Evolutionary conservation across 208 protist species (phyloP).

Genomic region (Crithidia bombi): DNA sequence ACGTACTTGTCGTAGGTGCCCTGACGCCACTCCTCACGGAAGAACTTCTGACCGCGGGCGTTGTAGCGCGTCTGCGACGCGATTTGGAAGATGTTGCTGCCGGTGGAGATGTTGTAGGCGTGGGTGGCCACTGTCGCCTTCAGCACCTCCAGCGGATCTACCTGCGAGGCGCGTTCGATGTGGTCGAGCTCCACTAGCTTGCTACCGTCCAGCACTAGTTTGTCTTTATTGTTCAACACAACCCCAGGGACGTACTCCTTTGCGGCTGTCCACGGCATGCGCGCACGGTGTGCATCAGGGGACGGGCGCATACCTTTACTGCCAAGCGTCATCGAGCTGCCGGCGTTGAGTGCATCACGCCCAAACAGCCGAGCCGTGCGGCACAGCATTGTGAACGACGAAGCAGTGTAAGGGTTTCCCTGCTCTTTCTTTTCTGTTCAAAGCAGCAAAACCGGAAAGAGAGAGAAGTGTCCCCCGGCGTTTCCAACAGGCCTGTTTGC

Average conservation of each 20-base stretch:
- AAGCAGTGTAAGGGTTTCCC: background rate
- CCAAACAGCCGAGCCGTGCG: conserved; percentile 30
- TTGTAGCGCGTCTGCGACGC: conserved; percentile 70
- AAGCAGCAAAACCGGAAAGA: background rate
- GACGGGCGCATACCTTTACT: conserved; percentile 73
- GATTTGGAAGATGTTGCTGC: conserved; percentile 87
- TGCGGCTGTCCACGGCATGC: conserved; percentile 90
- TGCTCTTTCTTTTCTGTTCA: background rate
- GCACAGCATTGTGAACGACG: background rate
- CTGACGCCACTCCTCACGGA: conserved; percentile 87
- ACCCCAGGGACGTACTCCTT: conserved; percentile 84
- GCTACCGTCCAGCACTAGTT: conserved; percentile 80
- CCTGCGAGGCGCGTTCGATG: conserved; percentile 76
- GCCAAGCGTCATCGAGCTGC: conserved; percentile 88
- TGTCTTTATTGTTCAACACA: conserved; percentile 83
- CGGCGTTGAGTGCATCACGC: conserved; percentile 75
- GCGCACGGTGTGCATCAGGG: conserved; percentile 70
- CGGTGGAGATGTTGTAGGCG: conserved; percentile 87
- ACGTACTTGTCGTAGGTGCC: conserved; percentile 91
- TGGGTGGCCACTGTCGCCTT: conserved; percentile 75
- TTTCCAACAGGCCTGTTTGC: too few species aligned
- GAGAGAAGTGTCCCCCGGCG: background rate
- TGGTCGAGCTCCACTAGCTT: conserved; percentile 81
- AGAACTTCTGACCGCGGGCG: conserved; percentile 80
- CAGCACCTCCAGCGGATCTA: conserved; percentile 86